Evolutionary conservation across 371 early-diverging fungal genomes (phyloP), one percentile per base, ranked within the genome.

Genomic region (Apophysomyces trapeziformis): DNA sequence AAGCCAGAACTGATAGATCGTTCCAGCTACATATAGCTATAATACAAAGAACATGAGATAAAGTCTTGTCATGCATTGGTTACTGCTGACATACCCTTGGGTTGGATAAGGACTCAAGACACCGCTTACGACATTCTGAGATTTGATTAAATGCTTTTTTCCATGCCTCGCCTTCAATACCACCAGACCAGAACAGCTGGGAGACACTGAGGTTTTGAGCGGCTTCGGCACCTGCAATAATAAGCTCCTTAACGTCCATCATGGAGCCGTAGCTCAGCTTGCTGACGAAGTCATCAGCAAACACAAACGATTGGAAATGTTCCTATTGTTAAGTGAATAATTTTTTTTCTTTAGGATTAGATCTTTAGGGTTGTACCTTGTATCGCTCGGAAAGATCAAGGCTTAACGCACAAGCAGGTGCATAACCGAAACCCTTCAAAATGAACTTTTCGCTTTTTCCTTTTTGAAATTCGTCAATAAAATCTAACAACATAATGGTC

Each of bases 401-500:
- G 57, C 75, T 77, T 5, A 80, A 44, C 2, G 75, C 76, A 64
- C 84, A 84, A 2, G 84, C 81, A 12, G 84, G 84, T 1, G 84
- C 84, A 67, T 79, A 84, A 2, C 84, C 76, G 67, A 73, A 79
- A 32, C 81, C 79, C 41, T 70, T 58, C 7, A 84, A 43, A n/a
- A 58, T 66, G 50, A 84, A 78, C 0, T 73, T 72, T 21, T 68
- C 62, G 0, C 65, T 58, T 26, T 82, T 76, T 18, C 70, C 68
- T 21, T 79, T 73, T 35, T 71, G 74, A 50, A 87, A 84, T 65
- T 87, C 86, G 36, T 85, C 78, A 5, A 86, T 77, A 45, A 86
- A 85, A 50, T 90, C 88, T 13, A 80, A 72, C 7, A 94, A 62
- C 86, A 95, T 90, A 64, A 94, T 90, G 0, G 93, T 90, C 66